A percentile compares a stretch with the other conserved stretches of the same genome.
phyloP scores from a whole-genome alignment of 768 basidiomycete genomes.

The Rhodosporidiobolus odoratus region DNA sequence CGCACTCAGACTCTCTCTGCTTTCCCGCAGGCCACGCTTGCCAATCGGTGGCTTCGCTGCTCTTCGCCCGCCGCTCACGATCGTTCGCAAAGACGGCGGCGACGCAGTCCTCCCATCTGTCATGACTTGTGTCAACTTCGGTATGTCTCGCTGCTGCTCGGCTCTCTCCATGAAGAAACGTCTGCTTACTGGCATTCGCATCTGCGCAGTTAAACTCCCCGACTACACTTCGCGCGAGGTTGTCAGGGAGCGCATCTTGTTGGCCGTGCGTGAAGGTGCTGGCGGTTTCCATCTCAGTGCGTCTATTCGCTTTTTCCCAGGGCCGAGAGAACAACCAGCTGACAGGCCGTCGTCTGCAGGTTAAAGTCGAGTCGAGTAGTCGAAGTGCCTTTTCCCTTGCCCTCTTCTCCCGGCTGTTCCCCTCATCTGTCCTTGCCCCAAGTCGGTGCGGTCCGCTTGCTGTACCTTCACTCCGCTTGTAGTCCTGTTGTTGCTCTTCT shows the following conservation, averaged over 20 bases:
- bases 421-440: not conserved
- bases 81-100: constrained; percentile 95
- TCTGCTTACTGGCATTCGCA: too few species aligned
- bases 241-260: constrained; percentile 72
- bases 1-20: too few species aligned
- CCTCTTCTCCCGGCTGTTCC: not conserved
- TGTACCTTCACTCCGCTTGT: too few species aligned
- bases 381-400: not conserved
- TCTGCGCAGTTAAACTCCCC: constrained; percentile 67
- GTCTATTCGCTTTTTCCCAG: not conserved
- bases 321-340: not conserved
- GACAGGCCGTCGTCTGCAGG: not conserved
- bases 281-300: constrained; percentile 81
- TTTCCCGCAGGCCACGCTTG: constrained; percentile 22
- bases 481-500: too few species aligned
- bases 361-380: not conserved
- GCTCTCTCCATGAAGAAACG: not conserved
- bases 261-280: constrained; percentile 87
- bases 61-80: constrained; percentile 85
- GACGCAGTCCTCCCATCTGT: constrained; percentile 68
- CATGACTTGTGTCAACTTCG: constrained; percentile 96
- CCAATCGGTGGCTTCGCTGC: constrained; percentile 74
- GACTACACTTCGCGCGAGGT: constrained; percentile 84
- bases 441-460: too few species aligned
- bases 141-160: constrained; percentile 4